Percentiles rank a stretch among this genome's conserved stretches.
Evolutionary conservation across 371 early-diverging fungal genomes (phyloP).

Genomic region (Mortierella sp.): DNA sequence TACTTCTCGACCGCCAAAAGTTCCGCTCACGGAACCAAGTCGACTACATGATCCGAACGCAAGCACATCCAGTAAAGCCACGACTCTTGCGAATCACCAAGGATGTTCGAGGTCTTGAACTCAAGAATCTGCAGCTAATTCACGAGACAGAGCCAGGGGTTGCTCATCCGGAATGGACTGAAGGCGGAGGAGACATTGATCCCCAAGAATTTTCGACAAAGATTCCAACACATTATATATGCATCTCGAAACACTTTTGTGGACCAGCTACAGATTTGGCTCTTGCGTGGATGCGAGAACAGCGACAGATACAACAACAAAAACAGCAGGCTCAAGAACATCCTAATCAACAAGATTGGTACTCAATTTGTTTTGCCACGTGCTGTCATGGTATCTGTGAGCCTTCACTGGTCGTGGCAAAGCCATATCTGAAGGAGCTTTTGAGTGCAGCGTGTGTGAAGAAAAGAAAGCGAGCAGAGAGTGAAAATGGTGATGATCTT

Average conservation of each 20-base stretch:
- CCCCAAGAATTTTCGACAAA: constrained; percentile 17
- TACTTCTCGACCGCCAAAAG: constrained; percentile 47
- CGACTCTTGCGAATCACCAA: constrained; percentile 54
- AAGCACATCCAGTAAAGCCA: constrained; percentile 44
- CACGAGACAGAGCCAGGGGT: constrained; percentile 43
- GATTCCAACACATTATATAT: constrained; percentile 38
- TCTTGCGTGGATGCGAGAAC: constrained; percentile 31
- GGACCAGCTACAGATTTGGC: constrained; percentile 49
- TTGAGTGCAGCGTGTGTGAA: constrained; percentile 12
- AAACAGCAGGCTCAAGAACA: too few species aligned
- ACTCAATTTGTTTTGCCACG: constrained; percentile 50
- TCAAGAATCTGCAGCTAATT: constrained; percentile 40
- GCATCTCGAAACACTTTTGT: constrained; percentile 52
- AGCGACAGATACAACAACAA: constrained; percentile 3
- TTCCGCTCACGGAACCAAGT: constrained; percentile 53
- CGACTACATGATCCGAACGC: constrained; percentile 55
- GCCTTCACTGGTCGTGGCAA: constrained; percentile 28
- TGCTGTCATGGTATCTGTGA: constrained; percentile 55
- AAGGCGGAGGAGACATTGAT: constrained; percentile 30
- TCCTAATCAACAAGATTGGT: constrained; percentile 17
- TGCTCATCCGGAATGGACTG: constrained; percentile 36
- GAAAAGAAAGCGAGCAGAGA: constrained; percentile 32
- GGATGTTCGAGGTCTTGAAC: constrained; percentile 34
- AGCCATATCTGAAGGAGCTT: constrained; percentile 28
- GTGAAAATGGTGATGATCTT: background rate